Evolutionary conservation across 805 yeast genomes (phyloP), one percentile per base, ranked within the genome.

Genomic region (Yamadazyma takamatsuzukensis): DNA sequence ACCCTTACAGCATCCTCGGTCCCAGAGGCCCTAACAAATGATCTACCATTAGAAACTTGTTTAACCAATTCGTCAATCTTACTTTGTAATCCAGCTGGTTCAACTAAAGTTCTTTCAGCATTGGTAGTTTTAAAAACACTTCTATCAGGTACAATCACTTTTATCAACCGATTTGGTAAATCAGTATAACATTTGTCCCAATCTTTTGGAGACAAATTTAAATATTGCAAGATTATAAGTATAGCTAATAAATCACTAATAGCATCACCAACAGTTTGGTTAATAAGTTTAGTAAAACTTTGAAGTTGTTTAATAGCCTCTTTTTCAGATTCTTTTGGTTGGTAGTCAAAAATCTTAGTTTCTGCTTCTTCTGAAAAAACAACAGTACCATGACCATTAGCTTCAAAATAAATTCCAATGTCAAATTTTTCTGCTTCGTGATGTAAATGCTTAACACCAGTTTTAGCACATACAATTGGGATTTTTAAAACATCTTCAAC

Each of bases 331-430:
- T 68, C 69, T 6, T 66, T 51, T 3, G 33, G 19, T 2, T 76
- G 61, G 30, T 59, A 56, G 15, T 32, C 44, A 33, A 59, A 61
- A 21, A 67, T 59, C 7, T 48, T 48, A 2, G 48, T 47, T 36
- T 76, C 66, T 5, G 65, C 64, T 12, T 61, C 58, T 1, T 76
- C 70, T 4, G 85, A 77, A 54, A 93, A 93, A 14, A 87, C 68
- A 5, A 90, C 95, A 0, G 98, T 93, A 10, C 98, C 98, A 54
- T 93, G 98, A n/a, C 98, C 98, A 54, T 93, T 93, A 33, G 98
- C 98, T 64, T 93, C 98, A 49, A 93, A 93, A 61, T 93, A 93
- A 11, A 93, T 80, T 16, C 98, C 98, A 40, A 90, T 72, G 50
- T 88, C 97, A 51, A 75, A 93, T 26, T 77, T 71, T 39, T 73